Conservation (phyloP, 768 basidiomycete species). For the Lactarius akahatsu region DNA sequence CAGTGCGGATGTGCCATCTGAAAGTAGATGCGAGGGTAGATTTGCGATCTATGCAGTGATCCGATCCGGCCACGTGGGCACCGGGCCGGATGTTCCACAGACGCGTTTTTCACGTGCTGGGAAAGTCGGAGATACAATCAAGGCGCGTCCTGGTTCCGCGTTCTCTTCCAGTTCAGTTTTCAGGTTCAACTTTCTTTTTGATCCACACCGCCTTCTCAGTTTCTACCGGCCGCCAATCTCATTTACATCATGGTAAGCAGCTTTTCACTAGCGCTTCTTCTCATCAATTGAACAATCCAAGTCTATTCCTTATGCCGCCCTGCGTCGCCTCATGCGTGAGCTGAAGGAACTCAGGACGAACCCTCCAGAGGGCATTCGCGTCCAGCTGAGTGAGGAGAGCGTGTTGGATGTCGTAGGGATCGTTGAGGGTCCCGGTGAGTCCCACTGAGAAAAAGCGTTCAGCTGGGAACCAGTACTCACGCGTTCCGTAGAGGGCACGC, state of each 20-base stretch:
- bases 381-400: conserved; percentile 83
- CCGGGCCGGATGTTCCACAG: not conserved
- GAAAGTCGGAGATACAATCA: not conserved
- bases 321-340: conserved; percentile 89
- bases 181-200: conserved; percentile 12
- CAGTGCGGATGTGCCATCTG: too few species aligned
- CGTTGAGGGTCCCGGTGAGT: conserved; percentile 86
- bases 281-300: conserved; percentile 21
- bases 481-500: conserved; percentile 52
- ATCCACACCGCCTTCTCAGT: not conserved
- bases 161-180: not conserved
- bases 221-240: not conserved
- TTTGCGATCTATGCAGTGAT: too few species aligned
- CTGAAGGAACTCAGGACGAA: conserved; percentile 73
- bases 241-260: conserved; percentile 16
- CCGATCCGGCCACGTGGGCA: too few species aligned
- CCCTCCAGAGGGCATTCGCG: conserved; percentile 91
- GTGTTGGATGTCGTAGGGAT: conserved; percentile 85
- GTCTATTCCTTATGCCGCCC: conserved; percentile 52
- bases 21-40: too few species aligned
- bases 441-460: not conserved
- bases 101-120: not conserved
- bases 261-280: not conserved
- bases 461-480: conserved; percentile 15
- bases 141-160: not conserved